These are phyloP conservation scores for Astragalus glycyphyllos DNA, from an alignment of 306 rosid genomes.

Conservation along the genomic window DNA sequence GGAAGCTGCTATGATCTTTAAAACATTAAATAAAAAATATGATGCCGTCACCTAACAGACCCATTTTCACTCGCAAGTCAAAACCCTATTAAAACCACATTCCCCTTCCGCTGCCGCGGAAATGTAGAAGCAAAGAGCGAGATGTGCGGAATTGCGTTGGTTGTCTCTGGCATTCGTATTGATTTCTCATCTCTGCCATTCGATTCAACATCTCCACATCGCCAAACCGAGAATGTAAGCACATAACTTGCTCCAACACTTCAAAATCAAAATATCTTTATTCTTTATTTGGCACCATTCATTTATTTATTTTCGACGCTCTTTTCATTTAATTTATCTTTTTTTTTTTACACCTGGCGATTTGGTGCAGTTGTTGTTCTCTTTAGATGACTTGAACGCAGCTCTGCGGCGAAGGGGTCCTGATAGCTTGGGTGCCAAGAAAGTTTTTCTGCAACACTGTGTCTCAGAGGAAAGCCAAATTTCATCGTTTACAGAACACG, in stretches of 20 bases:
- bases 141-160: conserved; percentile 94
- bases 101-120: neutral
- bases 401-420: conserved; percentile 88
- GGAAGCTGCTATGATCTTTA: conserved; percentile 66
- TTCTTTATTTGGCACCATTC: too few relatives aligned
- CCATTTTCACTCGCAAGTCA: neutral
- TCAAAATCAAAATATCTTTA: too few relatives aligned
- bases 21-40: too few relatives aligned
- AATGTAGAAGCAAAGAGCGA: conserved; percentile 19
- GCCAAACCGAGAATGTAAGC: conserved; percentile 62
- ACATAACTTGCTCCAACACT: too few relatives aligned
- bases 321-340: neutral
- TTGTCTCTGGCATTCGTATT: conserved; percentile 68
- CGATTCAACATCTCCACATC: conserved; percentile 42
- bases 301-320: neutral
- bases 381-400: conserved; percentile 60
- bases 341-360: neutral
- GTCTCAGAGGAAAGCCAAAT: conserved; percentile 40
- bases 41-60: too few relatives aligned
- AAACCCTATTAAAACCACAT: conserved; percentile 33
- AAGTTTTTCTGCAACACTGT: conserved; percentile 50
- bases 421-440: conserved; percentile 72
- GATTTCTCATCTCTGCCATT: conserved; percentile 47
- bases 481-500: conserved; percentile 48
- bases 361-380: conserved; percentile 51